Evolutionary conservation across 306 rosid genomes (phyloP).

Genomic region (Leucaena leucocephala): DNA sequence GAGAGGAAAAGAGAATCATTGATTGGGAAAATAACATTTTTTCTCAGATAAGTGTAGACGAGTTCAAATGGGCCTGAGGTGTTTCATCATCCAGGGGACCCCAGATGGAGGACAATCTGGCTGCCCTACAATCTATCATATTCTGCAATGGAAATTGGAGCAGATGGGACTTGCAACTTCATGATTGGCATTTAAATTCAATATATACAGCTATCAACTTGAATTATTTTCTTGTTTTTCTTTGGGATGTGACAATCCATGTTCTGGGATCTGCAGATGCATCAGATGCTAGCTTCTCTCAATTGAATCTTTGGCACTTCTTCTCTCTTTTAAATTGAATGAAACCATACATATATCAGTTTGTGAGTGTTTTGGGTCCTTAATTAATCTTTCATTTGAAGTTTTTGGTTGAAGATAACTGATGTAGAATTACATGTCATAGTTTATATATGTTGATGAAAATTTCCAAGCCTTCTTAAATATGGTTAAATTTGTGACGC

Average conservation of each 20-base stretch:
- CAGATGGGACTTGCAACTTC: conserved; percentile 51
- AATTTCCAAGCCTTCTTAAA: not conserved
- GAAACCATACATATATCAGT: not conserved
- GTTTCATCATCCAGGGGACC: conserved; percentile 33
- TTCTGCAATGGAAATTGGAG: conserved; percentile 49
- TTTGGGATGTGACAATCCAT: conserved; percentile 42
- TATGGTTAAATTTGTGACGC: not conserved
- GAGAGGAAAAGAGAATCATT: conserved; percentile 7
- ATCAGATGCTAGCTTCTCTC: conserved; percentile 40
- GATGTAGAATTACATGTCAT: not conserved
- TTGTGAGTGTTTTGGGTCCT: conserved; percentile 2
- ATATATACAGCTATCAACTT: conserved; percentile 45
- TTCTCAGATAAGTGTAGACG: conserved; percentile 36
- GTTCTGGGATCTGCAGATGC: conserved; percentile 31
- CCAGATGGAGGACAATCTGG: conserved; percentile 38
- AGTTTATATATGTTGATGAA: not conserved
- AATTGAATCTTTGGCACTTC: conserved; percentile 31
- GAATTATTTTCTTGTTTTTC: conserved; percentile 29
- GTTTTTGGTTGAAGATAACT: not conserved
- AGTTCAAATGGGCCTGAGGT: conserved; percentile 27
- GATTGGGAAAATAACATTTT: conserved; percentile 6
- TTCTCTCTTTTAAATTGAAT: not conserved
- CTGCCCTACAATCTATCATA: conserved; percentile 49
- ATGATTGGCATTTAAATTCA: conserved; percentile 47
- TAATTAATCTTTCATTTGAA: not conserved